Base-by-base conservation (phyloP, 371 early-diverging fungal genomes). In the Parasitella parasitica region DNA sequence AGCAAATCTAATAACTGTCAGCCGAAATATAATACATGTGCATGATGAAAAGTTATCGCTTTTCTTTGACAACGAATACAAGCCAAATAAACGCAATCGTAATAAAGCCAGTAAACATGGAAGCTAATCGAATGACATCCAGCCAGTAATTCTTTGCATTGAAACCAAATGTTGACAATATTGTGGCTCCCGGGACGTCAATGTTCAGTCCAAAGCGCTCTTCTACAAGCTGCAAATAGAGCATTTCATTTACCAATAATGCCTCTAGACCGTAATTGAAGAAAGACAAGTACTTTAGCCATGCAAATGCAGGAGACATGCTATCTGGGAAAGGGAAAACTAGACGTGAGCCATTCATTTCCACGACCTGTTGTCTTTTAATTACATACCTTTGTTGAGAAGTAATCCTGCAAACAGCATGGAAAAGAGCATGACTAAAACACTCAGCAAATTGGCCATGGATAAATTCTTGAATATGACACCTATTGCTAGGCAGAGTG, bases 221-320 rank as follows among this genome's bases (percentile, higher is more conserved):
- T 52, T 94, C 95, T 11, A 84, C 81, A 35, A 97, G 73, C 54
- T 88, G 90, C 7, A 95, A 63, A 30, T 89, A 86, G 0, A 87
- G 73, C 54, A 95, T 75, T 70, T 95, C 96, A 65, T 94, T 96
- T 43, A 94, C 94, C 3, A 93, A 77, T 52, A 95, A 71, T 0
- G 95, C 93, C 66, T 97, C 97, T 41, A 94, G 83, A 1, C 94
- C 94, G 76, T 90, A 90, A 59, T 94, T 92, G 70, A 95, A 97
- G 66, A 94, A 90, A 0, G 92, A 91, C 3, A 93, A 54, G 52
- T 91, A 85, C 61, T 92, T 89, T 13, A 96, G 74, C 86, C 93
- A 93, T 15, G 86, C 76, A 22, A 97, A 70, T 8, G 86, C 78
- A 3, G 81, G 72, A 0, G 94, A 91, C 60, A 96, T 92, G 5